Percentiles rank a stretch among this genome's conserved stretches.
These are phyloP conservation scores for Epichloe coenophiala DNA, from an alignment of 2,329 filamentous ascomycete genomes.

Conservation along the genomic window DNA sequence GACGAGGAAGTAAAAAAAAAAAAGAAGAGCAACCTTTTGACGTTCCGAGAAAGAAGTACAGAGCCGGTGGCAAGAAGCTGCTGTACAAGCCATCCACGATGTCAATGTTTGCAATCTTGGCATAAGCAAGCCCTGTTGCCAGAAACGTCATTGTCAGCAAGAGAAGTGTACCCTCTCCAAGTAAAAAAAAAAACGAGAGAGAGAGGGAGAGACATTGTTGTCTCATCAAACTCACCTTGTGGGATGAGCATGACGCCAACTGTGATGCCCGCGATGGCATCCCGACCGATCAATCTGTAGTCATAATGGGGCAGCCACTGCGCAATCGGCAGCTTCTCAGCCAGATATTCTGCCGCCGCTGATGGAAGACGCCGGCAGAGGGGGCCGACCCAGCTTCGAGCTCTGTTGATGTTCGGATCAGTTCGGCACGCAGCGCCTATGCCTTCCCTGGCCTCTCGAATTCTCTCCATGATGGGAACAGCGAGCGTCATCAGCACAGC, in stretches of 20 bases:
- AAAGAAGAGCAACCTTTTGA: constrained; percentile 34
- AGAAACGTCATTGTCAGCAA: background rate
- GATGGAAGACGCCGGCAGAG: constrained; percentile 29
- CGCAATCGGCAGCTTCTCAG: constrained; percentile 47
- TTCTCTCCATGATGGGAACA: constrained; percentile 8
- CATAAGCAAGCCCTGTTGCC: constrained; percentile 40
- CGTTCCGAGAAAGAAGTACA: constrained; percentile 48
- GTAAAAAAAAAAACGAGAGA: rapidly evolving
- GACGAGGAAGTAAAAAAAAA: no score
- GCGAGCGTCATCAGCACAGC: no score
- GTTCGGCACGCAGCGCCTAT: constrained; percentile 11
- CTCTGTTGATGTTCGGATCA: constrained; percentile 15
- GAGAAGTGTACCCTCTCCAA: no score
- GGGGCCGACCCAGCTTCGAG: constrained; percentile 12
- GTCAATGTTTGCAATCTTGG: constrained; percentile 47
- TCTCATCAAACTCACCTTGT: constrained; percentile 20
- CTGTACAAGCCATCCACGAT: constrained; percentile 47
- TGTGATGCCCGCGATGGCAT: constrained; percentile 47
- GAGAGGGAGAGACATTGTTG: no score
- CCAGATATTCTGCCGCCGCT: constrained; percentile 38
- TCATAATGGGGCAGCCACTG: constrained; percentile 51
- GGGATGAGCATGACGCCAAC: constrained; percentile 48
- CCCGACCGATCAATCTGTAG: constrained; percentile 45
- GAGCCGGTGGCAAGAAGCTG: constrained; percentile 41
- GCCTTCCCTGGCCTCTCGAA: constrained; percentile 9